Evolutionary conservation across 2,329 filamentous ascomycete species (phyloP).

Genomic region (Xylariomycetidae sp.): DNA sequence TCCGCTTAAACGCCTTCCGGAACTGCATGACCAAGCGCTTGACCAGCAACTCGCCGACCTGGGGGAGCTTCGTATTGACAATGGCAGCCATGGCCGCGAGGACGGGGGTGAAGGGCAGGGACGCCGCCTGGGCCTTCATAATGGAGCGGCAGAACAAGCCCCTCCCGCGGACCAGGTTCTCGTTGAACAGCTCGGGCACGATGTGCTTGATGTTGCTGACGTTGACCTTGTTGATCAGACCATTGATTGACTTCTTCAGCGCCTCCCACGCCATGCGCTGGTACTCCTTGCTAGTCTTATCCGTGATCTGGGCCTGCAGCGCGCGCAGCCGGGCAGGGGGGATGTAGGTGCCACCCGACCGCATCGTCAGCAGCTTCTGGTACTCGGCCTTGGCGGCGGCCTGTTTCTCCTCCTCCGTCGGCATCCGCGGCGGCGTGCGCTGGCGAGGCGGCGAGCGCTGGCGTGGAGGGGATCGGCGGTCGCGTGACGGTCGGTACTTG

Average conservation of each 20-base stretch:
- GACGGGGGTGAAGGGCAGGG: slow-evolving; percentile 91
- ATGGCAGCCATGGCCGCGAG: slow-evolving; percentile 95
- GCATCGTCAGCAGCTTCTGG: slow-evolving; percentile 84
- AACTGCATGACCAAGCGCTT: slow-evolving; percentile 86
- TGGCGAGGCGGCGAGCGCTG: slow-evolving; percentile 12
- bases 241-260: slow-evolving; percentile 97
- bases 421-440: slow-evolving; percentile 28
- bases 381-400: slow-evolving; percentile 87
- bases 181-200: slow-evolving; percentile 88
- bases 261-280: slow-evolving; percentile 99
- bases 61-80: slow-evolving; percentile 93
- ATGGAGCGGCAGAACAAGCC: slow-evolving; percentile 93
- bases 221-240: slow-evolving; percentile 98
- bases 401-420: slow-evolving; percentile 77
- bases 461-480: slow-evolving; percentile 12
- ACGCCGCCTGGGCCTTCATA: slow-evolving; percentile 97
- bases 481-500: slow-evolving; percentile 40
- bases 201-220: slow-evolving; percentile 97
- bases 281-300: slow-evolving; percentile 93
- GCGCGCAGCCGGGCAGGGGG: slow-evolving; percentile 85
- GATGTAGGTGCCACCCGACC: slow-evolving; percentile 94
- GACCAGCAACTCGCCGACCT: slow-evolving; percentile 86
- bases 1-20: slow-evolving; percentile 89
- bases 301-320: slow-evolving; percentile 92
- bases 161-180: slow-evolving; percentile 87